Evolutionary conservation across 768 basidiomycete species (phyloP), one percentile per base, ranked within the genome.

Genomic region (Pulveroboletus frians): DNA sequence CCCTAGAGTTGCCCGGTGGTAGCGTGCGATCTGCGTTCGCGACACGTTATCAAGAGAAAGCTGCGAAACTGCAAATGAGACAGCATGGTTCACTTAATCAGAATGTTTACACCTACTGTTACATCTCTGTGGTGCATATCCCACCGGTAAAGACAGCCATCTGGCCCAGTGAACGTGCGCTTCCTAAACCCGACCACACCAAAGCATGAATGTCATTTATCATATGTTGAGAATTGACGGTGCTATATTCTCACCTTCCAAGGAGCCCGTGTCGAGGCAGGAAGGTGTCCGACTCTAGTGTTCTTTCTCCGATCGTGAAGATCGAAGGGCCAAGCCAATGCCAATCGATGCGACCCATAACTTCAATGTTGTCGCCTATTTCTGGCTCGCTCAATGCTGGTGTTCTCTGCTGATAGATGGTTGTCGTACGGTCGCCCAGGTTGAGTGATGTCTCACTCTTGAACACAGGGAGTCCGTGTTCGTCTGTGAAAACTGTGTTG

Each of bases 111-210:
- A 34, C 60, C 17, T 4, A 65, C 54, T 49, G 31, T 45, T 6
- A 61, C 60, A n/a, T 47, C 39, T 14, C 43, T 20, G 2, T 2
- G 1, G 17, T 50, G 1, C 42, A 69, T 51, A 10, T 56, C 53
- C 71, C 71, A 72, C 39, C 60, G 57, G 36, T 71, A 71, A 38
- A 49, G 55, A 21, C 49, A 62, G 5, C 64, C 68, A 37, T 71
- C 70, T 1, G 54, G 63, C 0, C 64, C 71, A 4, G 43, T 61
- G 47, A 72, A 72, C 1, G 63, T 58, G 23, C 60, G 55, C 18
- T 56, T 62, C 29, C 60, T 64, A 30, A 31, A 36, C 9, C 14
- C 26, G 14, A 27, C 2, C 8, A 18, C 5, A 13, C 20, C 20
- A 26, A 21, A 17, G 17, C 3, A 39, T 58, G 13, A 48, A 43